Evolutionary conservation across 1,284 basidiomycete genomes (phyloP).

Genomic region (Moesziomyces globuligerus): DNA sequence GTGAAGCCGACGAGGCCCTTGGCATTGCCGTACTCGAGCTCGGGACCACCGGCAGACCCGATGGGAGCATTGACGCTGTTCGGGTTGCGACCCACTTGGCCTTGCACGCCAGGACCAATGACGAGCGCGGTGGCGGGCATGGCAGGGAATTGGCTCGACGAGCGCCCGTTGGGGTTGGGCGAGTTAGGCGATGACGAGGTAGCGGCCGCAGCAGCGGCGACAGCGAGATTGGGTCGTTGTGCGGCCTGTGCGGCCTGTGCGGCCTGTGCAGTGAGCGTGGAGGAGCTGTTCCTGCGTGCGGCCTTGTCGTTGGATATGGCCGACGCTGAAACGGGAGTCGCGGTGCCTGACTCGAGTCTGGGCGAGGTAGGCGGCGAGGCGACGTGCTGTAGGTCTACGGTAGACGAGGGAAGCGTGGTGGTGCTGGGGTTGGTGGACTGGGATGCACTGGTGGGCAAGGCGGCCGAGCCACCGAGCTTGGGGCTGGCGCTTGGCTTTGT

Average conservation of each 20-base stretch:
- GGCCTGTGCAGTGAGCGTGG: constrained; percentile 22
- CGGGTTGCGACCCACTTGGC: constrained; percentile 45
- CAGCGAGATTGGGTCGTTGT: constrained; percentile 6
- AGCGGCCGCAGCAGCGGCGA: constrained; percentile 9
- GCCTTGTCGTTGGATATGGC: not conserved
- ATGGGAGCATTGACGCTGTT: constrained; percentile 34
- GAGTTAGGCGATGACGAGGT: constrained; percentile 29
- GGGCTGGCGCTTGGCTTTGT: constrained; percentile 27
- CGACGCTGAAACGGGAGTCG: constrained; percentile 13
- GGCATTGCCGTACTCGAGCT: constrained; percentile 49
- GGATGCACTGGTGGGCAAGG: constrained; percentile 1
- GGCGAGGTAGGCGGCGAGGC: constrained; percentile 30
- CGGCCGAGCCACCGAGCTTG: constrained; percentile 18
- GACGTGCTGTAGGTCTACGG: constrained; percentile 25
- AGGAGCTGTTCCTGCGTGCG: constrained; percentile 19
- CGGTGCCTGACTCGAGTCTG: constrained; percentile 16
- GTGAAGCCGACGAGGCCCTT: constrained; percentile 57
- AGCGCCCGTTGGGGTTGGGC: constrained; percentile 27
- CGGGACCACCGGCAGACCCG: constrained; percentile 30
- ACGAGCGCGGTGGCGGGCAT: constrained; percentile 60
- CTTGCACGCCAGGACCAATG: constrained; percentile 63
- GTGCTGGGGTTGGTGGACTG: constrained; percentile 24
- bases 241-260: constrained; percentile 19
- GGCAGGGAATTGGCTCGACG: constrained; percentile 16
- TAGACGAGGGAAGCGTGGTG: constrained; percentile 18